Percentiles rank a stretch among this genome's conserved stretches.
Conservation (phyloP, 2,329 filamentous ascomycete genomes). For the Diaporthe caulivora region DNA sequence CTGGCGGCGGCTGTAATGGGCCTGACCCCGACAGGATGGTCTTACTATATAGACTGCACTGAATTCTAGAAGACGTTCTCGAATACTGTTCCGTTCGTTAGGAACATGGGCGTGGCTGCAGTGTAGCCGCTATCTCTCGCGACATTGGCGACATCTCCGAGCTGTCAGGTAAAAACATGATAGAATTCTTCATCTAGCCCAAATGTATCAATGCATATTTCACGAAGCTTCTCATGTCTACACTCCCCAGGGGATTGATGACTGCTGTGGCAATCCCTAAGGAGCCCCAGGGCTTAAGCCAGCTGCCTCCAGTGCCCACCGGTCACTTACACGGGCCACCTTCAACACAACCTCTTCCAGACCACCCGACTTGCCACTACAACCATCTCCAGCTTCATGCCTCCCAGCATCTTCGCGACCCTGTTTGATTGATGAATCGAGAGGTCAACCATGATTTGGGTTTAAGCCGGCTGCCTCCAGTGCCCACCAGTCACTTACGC, state of each 20-base stretch:
- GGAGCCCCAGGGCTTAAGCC: not conserved
- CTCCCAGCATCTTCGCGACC: constrained; percentile 84
- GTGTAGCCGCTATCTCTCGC: no score
- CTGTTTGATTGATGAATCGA: constrained; percentile 81
- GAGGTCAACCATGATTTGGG: constrained; percentile 94
- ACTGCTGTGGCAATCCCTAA: not conserved
- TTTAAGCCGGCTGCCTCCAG: not conserved
- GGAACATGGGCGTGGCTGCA: no score
- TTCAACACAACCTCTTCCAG: no score
- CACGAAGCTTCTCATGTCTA: not conserved
- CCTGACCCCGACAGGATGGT: no score
- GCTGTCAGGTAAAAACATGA: no score
- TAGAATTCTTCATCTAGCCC: not conserved
- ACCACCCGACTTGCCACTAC: not conserved
- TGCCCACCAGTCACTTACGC: not conserved
- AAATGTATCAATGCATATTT: constrained; percentile 3
- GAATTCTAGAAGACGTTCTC: no score
- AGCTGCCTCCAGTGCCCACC: not conserved
- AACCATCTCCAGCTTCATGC: constrained; percentile 88
- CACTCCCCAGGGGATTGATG: not conserved
- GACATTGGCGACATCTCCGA: no score
- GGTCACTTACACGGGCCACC: not conserved
- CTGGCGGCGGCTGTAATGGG: no score
- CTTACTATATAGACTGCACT: no score
- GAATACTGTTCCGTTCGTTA: no score